Conservation (phyloP, 331 rosid species). For the Rhamnella rubrinervis region DNA sequence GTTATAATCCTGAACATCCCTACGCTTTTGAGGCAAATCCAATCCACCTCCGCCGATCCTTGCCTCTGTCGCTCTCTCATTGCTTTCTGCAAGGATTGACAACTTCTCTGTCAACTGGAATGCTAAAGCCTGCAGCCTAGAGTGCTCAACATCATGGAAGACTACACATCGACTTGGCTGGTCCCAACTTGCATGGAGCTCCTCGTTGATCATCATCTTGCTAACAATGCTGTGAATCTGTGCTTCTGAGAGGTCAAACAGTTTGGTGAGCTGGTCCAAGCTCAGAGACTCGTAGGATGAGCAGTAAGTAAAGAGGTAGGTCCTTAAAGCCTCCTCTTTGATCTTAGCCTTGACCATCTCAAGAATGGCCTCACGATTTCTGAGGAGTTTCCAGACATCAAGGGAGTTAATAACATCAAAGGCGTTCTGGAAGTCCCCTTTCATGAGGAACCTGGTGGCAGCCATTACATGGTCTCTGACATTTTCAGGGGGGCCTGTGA, state of each 20-base stretch:
- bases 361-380: conserved; percentile 57
- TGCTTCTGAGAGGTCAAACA: conserved; percentile 71
- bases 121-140: conserved; percentile 69
- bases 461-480: conserved; percentile 96
- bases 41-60: conserved; percentile 75
- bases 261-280: conserved; percentile 61
- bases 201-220: conserved; percentile 92
- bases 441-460: conserved; percentile 75
- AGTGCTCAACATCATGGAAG: conserved; percentile 42
- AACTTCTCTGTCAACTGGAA: conserved; percentile 79
- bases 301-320: conserved; percentile 82
- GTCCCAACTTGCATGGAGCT: conserved; percentile 80
- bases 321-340: conserved; percentile 92
- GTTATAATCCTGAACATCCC: conserved; percentile 72
- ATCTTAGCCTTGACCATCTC: conserved; percentile 81
- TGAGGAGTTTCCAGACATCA: conserved; percentile 86
- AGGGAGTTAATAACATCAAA: conserved; percentile 68
- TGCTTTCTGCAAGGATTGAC: conserved; percentile 67
- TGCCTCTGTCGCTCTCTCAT: conserved; percentile 82
- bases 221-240: conserved; percentile 69
- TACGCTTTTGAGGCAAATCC: conserved; percentile 71
- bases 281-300: conserved; percentile 80
- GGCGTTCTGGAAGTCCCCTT: conserved; percentile 75
- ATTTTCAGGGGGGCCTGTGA: conserved; percentile 92
- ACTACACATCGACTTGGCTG: conserved; percentile 32